Base-by-base conservation (phyloP, 306 rosid genomes). In the Vigna nakashimae region DNA sequence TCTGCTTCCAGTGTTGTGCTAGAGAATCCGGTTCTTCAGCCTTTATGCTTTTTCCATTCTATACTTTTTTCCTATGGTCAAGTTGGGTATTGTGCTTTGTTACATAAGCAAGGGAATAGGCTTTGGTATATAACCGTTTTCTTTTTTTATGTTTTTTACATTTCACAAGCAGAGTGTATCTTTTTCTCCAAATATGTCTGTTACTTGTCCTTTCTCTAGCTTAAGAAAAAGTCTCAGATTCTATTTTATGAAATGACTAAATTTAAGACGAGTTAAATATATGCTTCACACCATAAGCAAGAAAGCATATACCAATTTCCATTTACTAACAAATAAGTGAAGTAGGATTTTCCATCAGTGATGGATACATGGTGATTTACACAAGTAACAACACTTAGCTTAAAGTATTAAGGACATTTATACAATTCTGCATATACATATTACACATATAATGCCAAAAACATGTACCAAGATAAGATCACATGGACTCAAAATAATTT, bases 1-100 rank as follows among this genome's bases (percentile, higher is more conserved):
- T 73, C 42, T 78, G 50, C 48, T 50, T 77, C 56, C 64, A 74
- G 63, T 42, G 20, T 30, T 46, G 43, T 79, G 84, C 84, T 43
- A 79, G 13, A 72, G 87, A 76, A 84, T 60, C 80, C 0, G 69
- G 46, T 84, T 76, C 87, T 46, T 20, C 0, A 76, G 57, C 79
- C 82, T 28, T 80, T 57, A 69, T 56, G 59, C 80, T 80, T 84
- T 71, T 80, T 76, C 82, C 69, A 8, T 66, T 71, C 70, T 34
- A 52, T 32, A 51, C 67, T 69, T 69, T 79, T 42, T 82, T 50
- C 17, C 69, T 11, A 50, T 26, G 70, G 73, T 30, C 42, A 74
- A 67, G 75, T 28, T 69, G 34, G 50, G 65, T 49, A 59, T 55
- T 57, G 73, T 84, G 8, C 80, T 80, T 76, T 80, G 18, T 46